phyloP scores from a whole-genome alignment of 768 basidiomycete genomes.

The Albatrellus ellisii region DNA sequence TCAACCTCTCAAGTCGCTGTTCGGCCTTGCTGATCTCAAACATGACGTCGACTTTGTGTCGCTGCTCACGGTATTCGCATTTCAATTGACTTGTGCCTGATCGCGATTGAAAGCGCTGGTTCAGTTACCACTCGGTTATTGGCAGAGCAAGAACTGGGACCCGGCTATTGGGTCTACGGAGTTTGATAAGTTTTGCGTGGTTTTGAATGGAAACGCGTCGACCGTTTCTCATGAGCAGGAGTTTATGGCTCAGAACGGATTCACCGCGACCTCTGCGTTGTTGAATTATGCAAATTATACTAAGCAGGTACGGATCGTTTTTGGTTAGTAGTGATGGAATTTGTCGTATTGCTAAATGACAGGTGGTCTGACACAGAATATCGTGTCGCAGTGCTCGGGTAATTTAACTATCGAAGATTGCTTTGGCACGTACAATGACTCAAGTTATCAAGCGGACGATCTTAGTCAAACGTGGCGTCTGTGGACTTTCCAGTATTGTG shows the following conservation, averaged over 20 bases:
- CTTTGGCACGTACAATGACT: constrained; percentile 72
- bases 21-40: constrained; percentile 54
- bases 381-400: constrained; percentile 18
- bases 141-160: constrained; percentile 54
- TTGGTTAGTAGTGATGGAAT: no score
- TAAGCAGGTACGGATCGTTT: constrained; percentile 34
- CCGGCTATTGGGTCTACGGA: constrained; percentile 9
- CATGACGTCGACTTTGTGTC: constrained; percentile 74
- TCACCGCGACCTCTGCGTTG: constrained; percentile 40
- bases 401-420: constrained; percentile 46
- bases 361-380: constrained; percentile 11
- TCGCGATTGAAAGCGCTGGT: background rate
- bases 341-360: constrained; percentile 23
- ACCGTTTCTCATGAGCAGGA: background rate
- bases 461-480: constrained; percentile 71
- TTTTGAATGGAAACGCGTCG: constrained; percentile 6
- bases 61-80: constrained; percentile 38
- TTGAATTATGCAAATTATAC: constrained; percentile 71
- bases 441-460: constrained; percentile 43
- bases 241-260: background rate
- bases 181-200: constrained; percentile 20
- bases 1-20: constrained; percentile 51
- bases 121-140: constrained; percentile 50
- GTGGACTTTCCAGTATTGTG: constrained; percentile 90
- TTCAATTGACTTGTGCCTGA: background rate